Conservation (phyloP, 2,329 filamentous ascomycete species). For the Fusarium bulbicola region DNA sequence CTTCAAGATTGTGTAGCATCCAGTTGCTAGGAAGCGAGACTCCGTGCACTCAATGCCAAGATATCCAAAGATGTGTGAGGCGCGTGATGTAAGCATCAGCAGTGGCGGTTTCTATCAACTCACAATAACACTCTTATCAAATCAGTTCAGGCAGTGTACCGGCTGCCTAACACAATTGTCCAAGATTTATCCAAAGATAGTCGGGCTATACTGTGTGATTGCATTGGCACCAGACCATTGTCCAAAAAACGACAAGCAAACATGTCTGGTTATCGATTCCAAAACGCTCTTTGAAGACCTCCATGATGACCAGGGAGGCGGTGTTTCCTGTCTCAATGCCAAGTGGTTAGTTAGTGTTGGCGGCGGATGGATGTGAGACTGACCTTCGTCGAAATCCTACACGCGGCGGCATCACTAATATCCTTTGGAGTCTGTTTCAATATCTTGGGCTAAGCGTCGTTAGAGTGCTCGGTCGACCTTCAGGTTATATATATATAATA, state of each 20-base stretch:
- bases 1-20: slow-evolving; percentile 42
- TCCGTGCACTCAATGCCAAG: slow-evolving; percentile 39
- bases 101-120: too few relatives aligned
- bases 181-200: slow-evolving; percentile 46
- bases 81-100: too few relatives aligned
- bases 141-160: too few relatives aligned
- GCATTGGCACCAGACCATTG: slow-evolving; percentile 45
- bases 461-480: too few relatives aligned
- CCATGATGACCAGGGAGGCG: slow-evolving; percentile 44
- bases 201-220: slow-evolving; percentile 44
- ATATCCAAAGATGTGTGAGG: slow-evolving; percentile 46
- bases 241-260: slow-evolving; percentile 42
- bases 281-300: slow-evolving; percentile 39
- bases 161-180: too few relatives aligned
- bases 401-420: too few relatives aligned
- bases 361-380: accelerated
- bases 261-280: slow-evolving; percentile 37
- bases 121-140: too few relatives aligned
- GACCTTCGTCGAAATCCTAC: slow-evolving; percentile 46
- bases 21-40: slow-evolving; percentile 39
- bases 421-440: accelerated
- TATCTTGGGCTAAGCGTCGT: accelerated
- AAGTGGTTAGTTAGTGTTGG: background rate
- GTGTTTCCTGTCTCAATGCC: slow-evolving; percentile 38
- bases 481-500: too few relatives aligned